phyloP scores from a whole-genome alignment of 805 yeast genomes.

The Saturnispora hagleri region DNA sequence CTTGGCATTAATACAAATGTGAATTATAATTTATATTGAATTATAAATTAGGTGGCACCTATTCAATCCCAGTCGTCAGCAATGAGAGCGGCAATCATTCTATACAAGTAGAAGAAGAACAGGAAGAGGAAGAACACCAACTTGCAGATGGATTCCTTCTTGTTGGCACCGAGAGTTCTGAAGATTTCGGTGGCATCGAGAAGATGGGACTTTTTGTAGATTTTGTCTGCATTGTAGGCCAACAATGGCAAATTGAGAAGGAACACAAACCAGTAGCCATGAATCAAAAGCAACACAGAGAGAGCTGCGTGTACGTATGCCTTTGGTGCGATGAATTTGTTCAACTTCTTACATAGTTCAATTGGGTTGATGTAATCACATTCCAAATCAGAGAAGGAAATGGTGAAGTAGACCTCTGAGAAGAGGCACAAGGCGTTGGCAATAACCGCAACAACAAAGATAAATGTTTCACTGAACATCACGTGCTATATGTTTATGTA shows the following conservation, averaged over 20 bases:
- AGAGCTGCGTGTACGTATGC: conserved; percentile 72
- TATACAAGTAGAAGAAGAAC: conserved; percentile 93
- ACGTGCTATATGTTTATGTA: conserved; percentile 32
- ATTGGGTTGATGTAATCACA: conserved; percentile 96
- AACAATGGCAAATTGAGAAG: conserved; percentile 74
- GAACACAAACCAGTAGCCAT: conserved; percentile 90
- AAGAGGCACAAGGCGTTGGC: conserved; percentile 83
- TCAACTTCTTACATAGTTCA: conserved; percentile 88
- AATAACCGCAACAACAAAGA: conserved; percentile 69
- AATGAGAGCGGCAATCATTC: conserved; percentile 91
- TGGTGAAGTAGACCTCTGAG: conserved; percentile 89
- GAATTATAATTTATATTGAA: not conserved
- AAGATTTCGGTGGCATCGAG: conserved; percentile 97
- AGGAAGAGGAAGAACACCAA: conserved; percentile 82
- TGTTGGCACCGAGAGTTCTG: conserved; percentile 86
- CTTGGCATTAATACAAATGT: not conserved
- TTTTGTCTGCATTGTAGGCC: conserved; percentile 75
- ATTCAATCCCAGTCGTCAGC: conserved; percentile 39
- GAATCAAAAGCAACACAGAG: conserved; percentile 61
- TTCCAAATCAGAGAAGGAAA: conserved; percentile 90
- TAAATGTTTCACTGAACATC: conserved; percentile 33
- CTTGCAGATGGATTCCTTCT: conserved; percentile 84
- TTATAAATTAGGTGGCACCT: not conserved
- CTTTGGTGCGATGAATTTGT: conserved; percentile 84
- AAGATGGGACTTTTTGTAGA: conserved; percentile 69